These are phyloP conservation scores for Solanum piurae DNA, from an alignment of 257 asterid genomes.

Conservation along the genomic window DNA sequence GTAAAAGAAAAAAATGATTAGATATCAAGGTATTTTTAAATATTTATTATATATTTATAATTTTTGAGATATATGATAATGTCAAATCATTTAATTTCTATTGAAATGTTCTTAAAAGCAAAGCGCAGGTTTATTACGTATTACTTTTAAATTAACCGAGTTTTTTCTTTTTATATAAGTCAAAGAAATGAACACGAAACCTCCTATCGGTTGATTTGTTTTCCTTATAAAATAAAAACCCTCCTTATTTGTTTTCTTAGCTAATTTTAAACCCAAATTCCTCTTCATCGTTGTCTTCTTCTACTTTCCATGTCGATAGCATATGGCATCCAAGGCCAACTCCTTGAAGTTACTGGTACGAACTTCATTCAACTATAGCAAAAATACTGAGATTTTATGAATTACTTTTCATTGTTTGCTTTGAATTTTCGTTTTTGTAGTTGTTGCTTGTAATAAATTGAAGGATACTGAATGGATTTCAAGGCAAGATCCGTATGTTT, in stretches of 20 bases:
- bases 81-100: too few species aligned
- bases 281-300: neutral
- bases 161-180: neutral
- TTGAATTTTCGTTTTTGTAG: slow-evolving; percentile 20
- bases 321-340: slow-evolving; percentile 80
- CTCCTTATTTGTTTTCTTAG: neutral
- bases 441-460: slow-evolving; percentile 68
- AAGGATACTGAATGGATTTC: slow-evolving; percentile 91
- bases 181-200: neutral
- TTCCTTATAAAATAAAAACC: neutral
- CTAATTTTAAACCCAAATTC: neutral
- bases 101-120: too few species aligned
- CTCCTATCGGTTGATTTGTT: neutral
- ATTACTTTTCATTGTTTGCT: neutral
- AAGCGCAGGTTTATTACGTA: too few species aligned
- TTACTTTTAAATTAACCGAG: too few species aligned
- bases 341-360: slow-evolving; percentile 81
- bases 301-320: slow-evolving; percentile 48
- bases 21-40: too few species aligned
- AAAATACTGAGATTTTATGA: neutral
- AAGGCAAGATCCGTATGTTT: slow-evolving; percentile 95
- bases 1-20: too few species aligned
- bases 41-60: too few species aligned
- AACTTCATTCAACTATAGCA: neutral
- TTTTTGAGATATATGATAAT: too few species aligned